Conservation (phyloP, 768 basidiomycete species). For the Calocybe gangraenosa region DNA sequence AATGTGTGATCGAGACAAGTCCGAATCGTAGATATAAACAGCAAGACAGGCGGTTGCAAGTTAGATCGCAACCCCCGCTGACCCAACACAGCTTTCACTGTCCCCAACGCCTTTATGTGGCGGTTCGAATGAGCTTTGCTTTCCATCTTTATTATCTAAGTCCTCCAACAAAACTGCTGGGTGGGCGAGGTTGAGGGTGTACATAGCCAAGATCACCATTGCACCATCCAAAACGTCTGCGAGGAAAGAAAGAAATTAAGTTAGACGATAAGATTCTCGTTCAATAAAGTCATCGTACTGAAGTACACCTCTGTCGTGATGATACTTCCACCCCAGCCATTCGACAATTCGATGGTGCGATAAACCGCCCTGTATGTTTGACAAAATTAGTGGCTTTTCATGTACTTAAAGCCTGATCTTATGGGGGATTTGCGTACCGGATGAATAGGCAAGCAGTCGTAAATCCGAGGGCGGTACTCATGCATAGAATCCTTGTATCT, state of each 20-base stretch:
- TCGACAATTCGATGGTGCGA: conserved; percentile 43
- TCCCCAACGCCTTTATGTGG: too few relatives aligned
- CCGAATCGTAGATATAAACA: too few relatives aligned
- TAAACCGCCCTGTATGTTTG: conserved; percentile 36
- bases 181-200: conserved; percentile 39
- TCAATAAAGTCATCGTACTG: conserved; percentile 27
- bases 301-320: conserved; percentile 46
- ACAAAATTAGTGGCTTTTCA: conserved; percentile 1
- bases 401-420: too few relatives aligned
- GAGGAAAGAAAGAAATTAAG: not conserved
- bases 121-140: too few relatives aligned
- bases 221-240: conserved; percentile 45
- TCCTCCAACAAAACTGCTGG: conserved; percentile 28
- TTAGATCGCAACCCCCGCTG: conserved; percentile 23
- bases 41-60: too few relatives aligned
- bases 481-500: conserved; percentile 21
- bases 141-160: too few relatives aligned
- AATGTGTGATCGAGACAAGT: too few relatives aligned
- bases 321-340: conserved; percentile 49
- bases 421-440: conserved; percentile 28
- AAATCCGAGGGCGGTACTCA: conserved; percentile 30
- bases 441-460: conserved; percentile 46
- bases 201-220: conserved; percentile 44
- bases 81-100: too few relatives aligned
- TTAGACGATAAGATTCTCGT: not conserved